Conservation (phyloP, 805 yeast species). For the Jamesozyma jinghongensis region DNA sequence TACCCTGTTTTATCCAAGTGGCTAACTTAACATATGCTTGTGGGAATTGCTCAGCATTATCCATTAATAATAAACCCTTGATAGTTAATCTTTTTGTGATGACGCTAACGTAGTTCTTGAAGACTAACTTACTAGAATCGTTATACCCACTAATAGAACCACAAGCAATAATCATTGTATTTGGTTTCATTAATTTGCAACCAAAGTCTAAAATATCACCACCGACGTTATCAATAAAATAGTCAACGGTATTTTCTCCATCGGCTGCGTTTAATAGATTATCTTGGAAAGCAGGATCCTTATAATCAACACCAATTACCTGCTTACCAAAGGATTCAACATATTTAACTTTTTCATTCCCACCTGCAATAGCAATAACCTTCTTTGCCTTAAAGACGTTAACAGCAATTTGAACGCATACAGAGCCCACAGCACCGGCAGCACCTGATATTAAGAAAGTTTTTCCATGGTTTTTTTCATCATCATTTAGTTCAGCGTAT, state of each 20-base stretch:
- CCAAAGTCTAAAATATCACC: conserved; percentile 46
- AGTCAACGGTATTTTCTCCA: conserved; percentile 42
- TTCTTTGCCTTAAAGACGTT: conserved; percentile 42
- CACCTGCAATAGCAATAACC: conserved; percentile 57
- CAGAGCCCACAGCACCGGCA: conserved; percentile 65
- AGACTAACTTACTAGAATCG: conserved; percentile 30
- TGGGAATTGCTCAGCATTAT: conserved; percentile 33
- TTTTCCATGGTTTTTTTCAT: conserved; percentile 35
- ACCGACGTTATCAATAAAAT: conserved; percentile 57
- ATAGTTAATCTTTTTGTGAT: conserved; percentile 43
- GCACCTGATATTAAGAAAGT: conserved; percentile 53
- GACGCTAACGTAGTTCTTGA: conserved; percentile 36
- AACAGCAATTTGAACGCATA: conserved; percentile 49
- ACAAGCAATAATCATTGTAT: conserved; percentile 46
- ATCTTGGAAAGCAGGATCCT: conserved; percentile 32
- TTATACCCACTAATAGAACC: conserved; percentile 57
- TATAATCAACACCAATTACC: conserved; percentile 45
- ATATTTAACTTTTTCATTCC: conserved; percentile 43
- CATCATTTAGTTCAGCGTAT: conserved; percentile 38
- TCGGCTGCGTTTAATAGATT: conserved; percentile 33
- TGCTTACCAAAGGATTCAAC: conserved; percentile 50
- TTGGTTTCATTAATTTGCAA: conserved; percentile 28
- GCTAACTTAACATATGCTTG: conserved; percentile 32
- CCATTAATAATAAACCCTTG: conserved; percentile 45
- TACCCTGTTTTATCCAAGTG: conserved; percentile 34